Evolutionary conservation across 1,284 basidiomycete species (phyloP).

Genomic region (Anthracocystis walkeri): DNA sequence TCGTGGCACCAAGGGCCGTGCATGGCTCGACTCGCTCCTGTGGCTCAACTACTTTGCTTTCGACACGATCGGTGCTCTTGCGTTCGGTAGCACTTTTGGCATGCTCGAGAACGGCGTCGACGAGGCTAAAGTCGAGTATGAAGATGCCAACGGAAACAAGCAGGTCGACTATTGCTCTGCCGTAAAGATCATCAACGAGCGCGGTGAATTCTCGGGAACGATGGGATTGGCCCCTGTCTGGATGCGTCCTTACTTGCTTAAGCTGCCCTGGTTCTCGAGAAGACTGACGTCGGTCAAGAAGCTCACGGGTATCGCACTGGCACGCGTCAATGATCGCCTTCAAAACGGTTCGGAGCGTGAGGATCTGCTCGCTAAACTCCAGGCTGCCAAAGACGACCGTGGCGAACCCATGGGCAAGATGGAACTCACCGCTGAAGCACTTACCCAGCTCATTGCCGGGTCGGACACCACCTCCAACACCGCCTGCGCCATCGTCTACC

Average conservation of each 20-base stretch:
- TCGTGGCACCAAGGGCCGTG: slow-evolving; percentile 56
- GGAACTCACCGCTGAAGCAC: slow-evolving; percentile 85
- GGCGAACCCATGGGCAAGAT: slow-evolving; percentile 82
- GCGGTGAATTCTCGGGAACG: slow-evolving; percentile 86
- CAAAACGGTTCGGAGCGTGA: slow-evolving; percentile 74
- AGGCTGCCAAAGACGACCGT: slow-evolving; percentile 80
- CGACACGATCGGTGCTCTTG: slow-evolving; percentile 68
- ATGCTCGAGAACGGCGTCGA: slow-evolving; percentile 85
- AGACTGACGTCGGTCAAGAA: slow-evolving; percentile 79
- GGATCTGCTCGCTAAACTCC: slow-evolving; percentile 83
- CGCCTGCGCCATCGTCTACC: slow-evolving; percentile 76
- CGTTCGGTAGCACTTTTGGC: slow-evolving; percentile 76
- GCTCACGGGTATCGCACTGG: slow-evolving; percentile 76
- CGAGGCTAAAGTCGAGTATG: slow-evolving; percentile 75
- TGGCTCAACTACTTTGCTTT: slow-evolving; percentile 85
- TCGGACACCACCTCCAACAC: slow-evolving; percentile 65
- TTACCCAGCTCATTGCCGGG: slow-evolving; percentile 83
- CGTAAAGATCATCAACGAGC: slow-evolving; percentile 86
- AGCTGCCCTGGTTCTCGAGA: slow-evolving; percentile 77
- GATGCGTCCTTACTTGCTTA: slow-evolving; percentile 60
- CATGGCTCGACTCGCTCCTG: slow-evolving; percentile 72
- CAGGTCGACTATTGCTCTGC: slow-evolving; percentile 77
- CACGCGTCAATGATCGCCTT: slow-evolving; percentile 82
- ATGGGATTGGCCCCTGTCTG: slow-evolving; percentile 82
- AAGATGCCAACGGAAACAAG: slow-evolving; percentile 71